Evolutionary conservation across 495 filamentous ascomycete species (phyloP), one percentile per base, ranked within the genome.

Genomic region (Hypoxylon subgilvum): DNA sequence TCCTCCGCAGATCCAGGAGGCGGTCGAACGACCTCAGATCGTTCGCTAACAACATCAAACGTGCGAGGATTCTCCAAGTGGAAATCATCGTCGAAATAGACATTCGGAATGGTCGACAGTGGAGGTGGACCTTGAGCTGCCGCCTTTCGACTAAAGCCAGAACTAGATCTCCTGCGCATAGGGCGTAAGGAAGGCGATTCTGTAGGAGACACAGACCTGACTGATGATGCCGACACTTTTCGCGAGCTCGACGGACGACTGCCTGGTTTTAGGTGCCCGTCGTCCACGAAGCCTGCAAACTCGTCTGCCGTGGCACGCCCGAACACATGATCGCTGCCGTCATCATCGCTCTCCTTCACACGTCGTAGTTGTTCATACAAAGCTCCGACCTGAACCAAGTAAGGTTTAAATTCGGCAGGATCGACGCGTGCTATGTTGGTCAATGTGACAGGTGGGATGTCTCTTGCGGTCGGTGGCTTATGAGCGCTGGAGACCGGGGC

Each of bases 51-150:
- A 19, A 97, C 86, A 71, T 97, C 94, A 68, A 99, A 99, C 0
- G 89, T 97, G 16, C 94, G 82, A 0, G 94, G 94, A 57, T 99
- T 99, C 65, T 98, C 94, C 0, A 99, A 81, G 57, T 89, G 95
- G 64, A 99, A 99, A 61, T 92, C 87, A 30, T 92, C 88, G 41
- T 97, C 95, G 65, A 97, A 96, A 64, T 97, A 99, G 17, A 99
- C 88, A 19, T 76, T 79, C 0, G 94, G 94, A 44, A 99, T 96
- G 1, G 91, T 97, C 5, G 92, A 91, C 19, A 99, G 72, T 6
- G 94, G 94, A 3, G 94, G 91, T 6, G 88, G 82, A 0, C 85
- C 87, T 32, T 88, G 85, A 13, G 14, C 28, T 0, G 76, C 66
- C 30, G 71, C 75, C 30, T 82, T 76, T 62, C 79, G 81, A 22